phyloP scores from a whole-genome alignment of 2,329 filamentous ascomycete genomes.

The Ophiosphaerella korrae region DNA sequence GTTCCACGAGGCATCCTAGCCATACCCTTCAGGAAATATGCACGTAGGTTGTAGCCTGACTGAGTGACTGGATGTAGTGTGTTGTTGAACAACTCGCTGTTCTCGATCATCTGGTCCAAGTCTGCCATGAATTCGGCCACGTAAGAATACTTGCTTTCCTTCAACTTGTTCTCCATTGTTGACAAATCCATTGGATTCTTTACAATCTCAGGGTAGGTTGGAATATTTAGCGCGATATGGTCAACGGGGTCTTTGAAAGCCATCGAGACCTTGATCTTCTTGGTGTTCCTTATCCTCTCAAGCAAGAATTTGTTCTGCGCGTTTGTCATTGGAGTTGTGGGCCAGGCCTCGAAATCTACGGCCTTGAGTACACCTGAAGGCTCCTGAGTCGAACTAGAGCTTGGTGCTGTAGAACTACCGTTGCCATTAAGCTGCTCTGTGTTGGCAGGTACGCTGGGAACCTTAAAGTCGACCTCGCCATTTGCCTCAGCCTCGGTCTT shows the following conservation, averaged over 20 bases:
- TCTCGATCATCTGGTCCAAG: constrained; percentile 77
- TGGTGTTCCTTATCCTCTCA: constrained; percentile 72
- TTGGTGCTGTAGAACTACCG: constrained; percentile 18
- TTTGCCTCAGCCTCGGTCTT: constrained; percentile 64
- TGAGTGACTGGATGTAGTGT: constrained; percentile 72
- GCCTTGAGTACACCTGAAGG: constrained; percentile 37
- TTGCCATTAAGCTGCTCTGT: constrained; percentile 38
- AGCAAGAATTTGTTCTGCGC: constrained; percentile 67
- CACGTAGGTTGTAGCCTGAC: constrained; percentile 66
- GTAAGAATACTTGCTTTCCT: constrained; percentile 69
- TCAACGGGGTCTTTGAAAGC: constrained; percentile 81
- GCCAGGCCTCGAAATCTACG: constrained; percentile 41
- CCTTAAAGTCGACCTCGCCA: constrained; percentile 50
- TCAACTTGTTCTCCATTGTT: constrained; percentile 80
- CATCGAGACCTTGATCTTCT: constrained; percentile 81
- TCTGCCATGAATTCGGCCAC: constrained; percentile 77
- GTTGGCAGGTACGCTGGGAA: constrained; percentile 48
- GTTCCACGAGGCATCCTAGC: constrained; percentile 62
- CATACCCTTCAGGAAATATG: constrained; percentile 66
- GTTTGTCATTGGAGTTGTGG: constrained; percentile 51
- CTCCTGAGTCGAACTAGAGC: constrained; percentile 40
- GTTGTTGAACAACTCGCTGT: constrained; percentile 84
- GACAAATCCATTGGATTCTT: constrained; percentile 82
- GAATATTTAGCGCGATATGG: constrained; percentile 74
- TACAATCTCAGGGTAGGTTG: constrained; percentile 74